These are phyloP conservation scores for Fusarium veterinarium DNA, from an alignment of 2,329 filamentous ascomycete genomes.

Conservation along the genomic window DNA sequence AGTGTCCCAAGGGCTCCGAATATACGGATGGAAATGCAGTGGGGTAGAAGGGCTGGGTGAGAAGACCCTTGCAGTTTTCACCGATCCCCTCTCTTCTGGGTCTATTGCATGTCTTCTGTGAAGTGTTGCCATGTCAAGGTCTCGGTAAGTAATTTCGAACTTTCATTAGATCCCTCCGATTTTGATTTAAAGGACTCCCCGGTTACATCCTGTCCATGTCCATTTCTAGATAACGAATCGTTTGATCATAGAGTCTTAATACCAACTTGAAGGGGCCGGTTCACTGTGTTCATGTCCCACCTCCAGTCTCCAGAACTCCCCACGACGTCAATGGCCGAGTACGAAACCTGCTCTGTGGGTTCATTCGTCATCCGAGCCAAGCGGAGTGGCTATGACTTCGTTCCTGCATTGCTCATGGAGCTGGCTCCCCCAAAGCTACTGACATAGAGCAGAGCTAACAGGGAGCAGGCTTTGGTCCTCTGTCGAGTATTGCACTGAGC, in stretches of 20 bases:
- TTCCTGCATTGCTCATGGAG: conserved; percentile 46
- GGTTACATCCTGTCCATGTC: not conserved
- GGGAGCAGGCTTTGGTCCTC: conserved; percentile 26
- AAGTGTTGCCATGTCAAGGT: conserved; percentile 24
- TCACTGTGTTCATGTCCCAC: not conserved
- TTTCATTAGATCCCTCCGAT: conserved; percentile 18
- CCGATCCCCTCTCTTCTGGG: conserved; percentile 33
- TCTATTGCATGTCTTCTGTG: conserved; percentile 25
- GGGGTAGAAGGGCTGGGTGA: conserved; percentile 29
- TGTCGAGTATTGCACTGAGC: conserved; percentile 15
- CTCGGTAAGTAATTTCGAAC: conserved; percentile 27
- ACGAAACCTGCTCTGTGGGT: conserved; percentile 31
- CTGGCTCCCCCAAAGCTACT: conserved; percentile 27
- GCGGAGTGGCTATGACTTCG: conserved; percentile 41
- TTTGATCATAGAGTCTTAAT: conserved; percentile 14
- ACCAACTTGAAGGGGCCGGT: conserved; percentile 4
- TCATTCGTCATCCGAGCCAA: conserved; percentile 28
- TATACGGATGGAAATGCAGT: conserved; percentile 35
- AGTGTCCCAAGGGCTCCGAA: conserved; percentile 24
- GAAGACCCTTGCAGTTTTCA: conserved; percentile 39
- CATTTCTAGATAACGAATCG: conserved; percentile 2
- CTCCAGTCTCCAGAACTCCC: conserved; percentile 7
- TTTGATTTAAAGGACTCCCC: conserved; percentile 3
- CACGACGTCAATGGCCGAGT: conserved; percentile 36
- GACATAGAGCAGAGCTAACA: conserved; percentile 32